A percentile compares a stretch with the other conserved stretches of the same genome.
Evolutionary conservation across 2,329 filamentous ascomycete species (phyloP).

Genomic region (Coniochaeta pulveracea): DNA sequence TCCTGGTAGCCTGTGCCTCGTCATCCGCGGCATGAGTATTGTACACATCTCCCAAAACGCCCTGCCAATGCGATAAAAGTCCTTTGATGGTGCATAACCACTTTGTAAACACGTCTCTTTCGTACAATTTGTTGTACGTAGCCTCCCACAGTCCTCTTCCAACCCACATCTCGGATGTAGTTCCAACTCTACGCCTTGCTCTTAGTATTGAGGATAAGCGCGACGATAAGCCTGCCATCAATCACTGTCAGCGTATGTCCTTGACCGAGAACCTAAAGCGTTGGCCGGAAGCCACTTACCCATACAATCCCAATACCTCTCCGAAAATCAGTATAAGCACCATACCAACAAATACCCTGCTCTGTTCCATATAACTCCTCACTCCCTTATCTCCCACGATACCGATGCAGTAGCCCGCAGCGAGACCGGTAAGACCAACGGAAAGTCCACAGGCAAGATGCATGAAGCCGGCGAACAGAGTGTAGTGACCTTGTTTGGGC

Average conservation of each 20-base stretch:
- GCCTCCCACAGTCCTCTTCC: neutral
- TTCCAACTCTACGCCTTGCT: conserved; percentile 44
- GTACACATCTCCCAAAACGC: conserved; percentile 2
- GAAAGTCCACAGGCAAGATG: conserved; percentile 84
- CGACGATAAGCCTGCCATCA: conserved; percentile 66
- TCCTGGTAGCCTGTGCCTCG: no score
- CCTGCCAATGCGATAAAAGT: conserved; percentile 1
- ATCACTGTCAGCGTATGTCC: conserved; percentile 2
- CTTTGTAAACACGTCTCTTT: no score
- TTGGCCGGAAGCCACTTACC: conserved; percentile 45
- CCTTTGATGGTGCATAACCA: no score
- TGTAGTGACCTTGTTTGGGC: conserved; percentile 58
- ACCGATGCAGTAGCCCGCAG: conserved; percentile 93
- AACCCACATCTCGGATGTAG: neutral
- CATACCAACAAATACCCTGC: conserved; percentile 95
- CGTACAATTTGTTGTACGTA: conserved; percentile 1
- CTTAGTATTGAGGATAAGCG: conserved; percentile 86
- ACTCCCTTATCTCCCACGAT: conserved; percentile 92
- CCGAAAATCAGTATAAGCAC: conserved; percentile 97
- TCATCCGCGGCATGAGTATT: no score
- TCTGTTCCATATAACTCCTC: conserved; percentile 91
- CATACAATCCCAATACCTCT: conserved; percentile 92
- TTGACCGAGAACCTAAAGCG: neutral
- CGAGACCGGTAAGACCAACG: conserved; percentile 84
- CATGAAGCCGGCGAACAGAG: conserved; percentile 85